phyloP scores from a whole-genome alignment of 352 stramenopile species.

The Globisporangium yorkense region DNA sequence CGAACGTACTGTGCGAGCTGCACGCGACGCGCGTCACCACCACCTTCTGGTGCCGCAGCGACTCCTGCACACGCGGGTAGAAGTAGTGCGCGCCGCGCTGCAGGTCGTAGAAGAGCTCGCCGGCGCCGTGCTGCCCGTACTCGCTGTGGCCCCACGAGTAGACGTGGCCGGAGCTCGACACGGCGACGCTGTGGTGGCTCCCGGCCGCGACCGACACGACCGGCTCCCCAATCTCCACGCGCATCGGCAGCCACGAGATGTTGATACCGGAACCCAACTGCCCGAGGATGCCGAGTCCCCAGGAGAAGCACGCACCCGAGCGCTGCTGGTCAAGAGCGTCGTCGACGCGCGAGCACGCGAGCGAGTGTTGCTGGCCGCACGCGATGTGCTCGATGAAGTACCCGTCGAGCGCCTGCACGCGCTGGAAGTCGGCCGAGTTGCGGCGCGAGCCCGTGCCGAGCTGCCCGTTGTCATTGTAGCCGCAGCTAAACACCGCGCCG shows the following conservation, averaged over 20 bases:
- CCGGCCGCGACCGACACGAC: conserved; percentile 55
- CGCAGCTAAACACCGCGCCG: conserved; percentile 59
- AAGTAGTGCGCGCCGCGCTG: conserved; percentile 76
- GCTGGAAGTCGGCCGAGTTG: conserved; percentile 58
- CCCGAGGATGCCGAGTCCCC: conserved; percentile 67
- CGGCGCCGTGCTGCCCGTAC: conserved; percentile 74
- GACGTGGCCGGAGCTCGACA: conserved; percentile 45
- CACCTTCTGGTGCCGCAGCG: conserved; percentile 33
- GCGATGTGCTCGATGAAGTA: conserved; percentile 58
- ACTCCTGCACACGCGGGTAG: conserved; percentile 50
- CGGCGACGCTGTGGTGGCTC: conserved; percentile 72
- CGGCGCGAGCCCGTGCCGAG: conserved; percentile 57
- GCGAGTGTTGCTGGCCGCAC: conserved; percentile 70
- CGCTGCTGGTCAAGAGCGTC: conserved; percentile 5
- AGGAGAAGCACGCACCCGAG: conserved; percentile 64
- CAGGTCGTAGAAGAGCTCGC: conserved; percentile 59
- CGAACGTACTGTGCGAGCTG: conserved; percentile 76
- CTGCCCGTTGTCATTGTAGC: conserved; percentile 84
- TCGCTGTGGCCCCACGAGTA: conserved; percentile 80
- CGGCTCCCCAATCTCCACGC: conserved; percentile 44
- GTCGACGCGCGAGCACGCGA: conserved; percentile 40
- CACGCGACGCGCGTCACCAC: conserved; percentile 34
- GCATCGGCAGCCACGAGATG: conserved; percentile 57
- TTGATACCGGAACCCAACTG: conserved; percentile 62
- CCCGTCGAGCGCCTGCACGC: conserved; percentile 37